Percentiles rank a stretch among this genome's conserved stretches.
These are phyloP conservation scores for Lumnitzera littorea DNA, from an alignment of 345 rosid species.

Conservation along the genomic window DNA sequence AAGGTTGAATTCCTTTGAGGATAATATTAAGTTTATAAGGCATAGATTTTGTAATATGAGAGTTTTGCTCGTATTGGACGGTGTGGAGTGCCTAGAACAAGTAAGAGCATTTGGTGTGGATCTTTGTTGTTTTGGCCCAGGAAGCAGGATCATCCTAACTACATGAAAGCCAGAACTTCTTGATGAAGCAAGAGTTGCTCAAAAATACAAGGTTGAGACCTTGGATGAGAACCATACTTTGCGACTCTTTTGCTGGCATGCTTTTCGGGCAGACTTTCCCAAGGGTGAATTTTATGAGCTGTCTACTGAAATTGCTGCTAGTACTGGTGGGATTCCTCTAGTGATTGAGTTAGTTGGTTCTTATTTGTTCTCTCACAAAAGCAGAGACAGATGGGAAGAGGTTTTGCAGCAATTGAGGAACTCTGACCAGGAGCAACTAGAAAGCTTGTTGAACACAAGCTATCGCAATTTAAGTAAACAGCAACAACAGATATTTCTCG, in stretches of 20 bases:
- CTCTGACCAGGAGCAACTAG: background rate
- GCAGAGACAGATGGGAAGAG: background rate
- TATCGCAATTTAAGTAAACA: constrained; percentile 6
- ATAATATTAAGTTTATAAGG: background rate
- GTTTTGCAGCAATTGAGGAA: background rate
- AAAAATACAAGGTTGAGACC: background rate
- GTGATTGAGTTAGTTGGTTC: background rate
- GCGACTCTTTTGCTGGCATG: background rate
- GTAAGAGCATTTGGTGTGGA: background rate
- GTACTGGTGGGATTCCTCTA: background rate
- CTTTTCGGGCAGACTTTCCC: background rate
- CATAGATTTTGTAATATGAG: background rate
- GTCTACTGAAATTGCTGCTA: background rate
- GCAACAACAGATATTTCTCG: constrained; percentile 6
- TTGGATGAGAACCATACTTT: background rate
- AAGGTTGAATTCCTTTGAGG: background rate
- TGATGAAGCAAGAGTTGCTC: background rate
- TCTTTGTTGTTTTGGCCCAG: background rate
- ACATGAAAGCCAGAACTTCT: background rate
- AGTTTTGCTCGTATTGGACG: background rate
- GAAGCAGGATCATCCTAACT: background rate
- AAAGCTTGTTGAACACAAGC: constrained; percentile 4
- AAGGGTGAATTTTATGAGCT: background rate
- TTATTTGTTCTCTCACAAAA: background rate
- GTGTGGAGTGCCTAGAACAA: background rate